Evolutionary conservation across 495 filamentous ascomycete species (phyloP), one percentile per base, ranked within the genome.

Genomic region (Bryoglossum gracile): DNA sequence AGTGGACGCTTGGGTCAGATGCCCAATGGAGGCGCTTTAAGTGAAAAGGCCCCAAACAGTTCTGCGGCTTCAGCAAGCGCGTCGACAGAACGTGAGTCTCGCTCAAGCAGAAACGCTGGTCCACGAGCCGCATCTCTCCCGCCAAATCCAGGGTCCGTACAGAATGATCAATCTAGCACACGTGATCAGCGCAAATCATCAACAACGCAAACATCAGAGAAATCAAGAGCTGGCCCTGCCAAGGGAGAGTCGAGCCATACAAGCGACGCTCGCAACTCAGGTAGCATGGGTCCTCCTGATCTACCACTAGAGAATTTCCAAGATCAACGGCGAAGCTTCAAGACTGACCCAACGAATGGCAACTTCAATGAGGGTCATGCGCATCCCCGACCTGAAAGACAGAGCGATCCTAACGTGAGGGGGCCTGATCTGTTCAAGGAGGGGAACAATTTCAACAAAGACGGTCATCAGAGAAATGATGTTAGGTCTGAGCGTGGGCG

Each of bases 1-100:
- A 75, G 74, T 28, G 62, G 73, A 37, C 75, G 84, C 47, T 78
- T 75, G 35, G 65, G 64, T 25, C 64, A 68, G 47, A 74, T 68
- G 16, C 64, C 68, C 43, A 73, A 70, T 45, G 63, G 62, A 30
- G 58, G 58, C 18, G 56, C 63, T 48, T 59, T 59, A 28, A 58
- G 51, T 37, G 75, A 79, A 25, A 78, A 77, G 54, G 42, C 50
- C 8, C 41, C 22, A 17, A 36, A 38, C n/a, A 33, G 14, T 19
- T 17, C 37, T 35, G 42, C 44, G 3, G 35, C 33, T 24, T 43
- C 23, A n/a, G 21, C 50, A 13, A 36, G 21, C 24, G 13, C 46
- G 14, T 26, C 50, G 22, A 19, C 40, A 2, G 55, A 51, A 23
- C 4, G 36, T 2, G 55, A 57, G 18, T 36, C 14, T 19, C 45